These are phyloP conservation scores for Hericium rajendrae DNA, from an alignment of 768 basidiomycete species.

Conservation along the genomic window DNA sequence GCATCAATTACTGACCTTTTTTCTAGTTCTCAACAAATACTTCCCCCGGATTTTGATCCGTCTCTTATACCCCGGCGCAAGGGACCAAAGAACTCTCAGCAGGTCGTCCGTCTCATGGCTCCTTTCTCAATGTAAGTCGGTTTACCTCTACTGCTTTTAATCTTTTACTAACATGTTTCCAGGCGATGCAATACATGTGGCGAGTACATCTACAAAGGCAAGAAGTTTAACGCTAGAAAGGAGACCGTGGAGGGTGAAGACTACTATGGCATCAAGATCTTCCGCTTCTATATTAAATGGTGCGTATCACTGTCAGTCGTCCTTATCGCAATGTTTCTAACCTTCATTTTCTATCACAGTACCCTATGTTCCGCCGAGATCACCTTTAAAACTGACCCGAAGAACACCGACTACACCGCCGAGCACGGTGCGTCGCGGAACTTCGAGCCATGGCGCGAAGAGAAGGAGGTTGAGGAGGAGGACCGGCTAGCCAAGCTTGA, in stretches of 20 bases:
- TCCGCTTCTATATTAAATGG: conserved; percentile 91
- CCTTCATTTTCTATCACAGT: conserved; percentile 28
- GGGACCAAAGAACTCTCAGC: conserved; percentile 88
- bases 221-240: conserved; percentile 99
- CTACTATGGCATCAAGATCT: conserved; percentile 97
- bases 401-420: conserved; percentile 88
- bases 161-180: conserved; percentile 3
- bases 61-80: conserved; percentile 89
- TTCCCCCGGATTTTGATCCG: conserved; percentile 97
- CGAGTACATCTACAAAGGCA: conserved; percentile 98
- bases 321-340: conserved; percentile 13
- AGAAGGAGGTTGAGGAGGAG: conserved; percentile 65
- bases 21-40: conserved; percentile 83
- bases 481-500: conserved; percentile 80
- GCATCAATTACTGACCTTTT: neutral
- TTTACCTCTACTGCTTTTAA: neutral
- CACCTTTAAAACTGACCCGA: conserved; percentile 99
- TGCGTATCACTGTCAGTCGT: conserved; percentile 29
- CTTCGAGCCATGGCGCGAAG: conserved; percentile 95
- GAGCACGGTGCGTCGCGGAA: conserved; percentile 97
- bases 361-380: conserved; percentile 96
- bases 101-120: conserved; percentile 98
- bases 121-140: conserved; percentile 87
- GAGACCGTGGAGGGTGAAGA: conserved; percentile 97
- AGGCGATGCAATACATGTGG: conserved; percentile 95